Percentiles rank a stretch among this genome's conserved stretches.
Evolutionary conservation across 306 rosid genomes (phyloP).

Genomic region (Dicorynia guianensis): DNA sequence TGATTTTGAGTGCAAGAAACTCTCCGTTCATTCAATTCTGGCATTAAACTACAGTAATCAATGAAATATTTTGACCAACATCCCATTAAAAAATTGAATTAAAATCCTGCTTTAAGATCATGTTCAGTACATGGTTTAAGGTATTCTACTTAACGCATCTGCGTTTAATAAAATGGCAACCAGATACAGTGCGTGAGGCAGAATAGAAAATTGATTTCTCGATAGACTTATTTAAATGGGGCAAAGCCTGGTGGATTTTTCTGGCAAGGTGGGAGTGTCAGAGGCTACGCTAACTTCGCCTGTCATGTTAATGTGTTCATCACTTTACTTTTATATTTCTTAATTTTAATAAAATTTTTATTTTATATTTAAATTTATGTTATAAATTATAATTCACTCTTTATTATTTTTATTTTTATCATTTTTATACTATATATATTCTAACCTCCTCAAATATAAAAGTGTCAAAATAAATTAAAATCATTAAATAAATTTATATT

Average conservation of each 20-base stretch:
- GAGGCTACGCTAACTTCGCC: constrained; percentile 32
- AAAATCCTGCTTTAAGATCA: constrained; percentile 29
- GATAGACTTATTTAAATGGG: constrained; percentile 23
- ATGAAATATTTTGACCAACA: constrained; percentile 26
- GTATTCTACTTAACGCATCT: background rate
- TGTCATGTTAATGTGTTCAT: constrained; percentile 32
- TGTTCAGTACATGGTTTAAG: constrained; percentile 33
- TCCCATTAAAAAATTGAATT: background rate
- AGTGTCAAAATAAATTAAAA: no score
- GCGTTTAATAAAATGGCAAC: constrained; percentile 1
- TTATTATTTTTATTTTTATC: no score
- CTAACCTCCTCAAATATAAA: no score
- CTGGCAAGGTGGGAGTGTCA: constrained; percentile 63
- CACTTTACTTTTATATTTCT: no score
- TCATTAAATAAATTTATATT: no score
- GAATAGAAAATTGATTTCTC: constrained; percentile 26
- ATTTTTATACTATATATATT: no score
- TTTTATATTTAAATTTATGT: no score
- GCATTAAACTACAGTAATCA: background rate
- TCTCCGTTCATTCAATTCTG: background rate
- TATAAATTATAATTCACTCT: no score
- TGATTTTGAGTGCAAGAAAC: no score
- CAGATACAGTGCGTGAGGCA: constrained; percentile 33
- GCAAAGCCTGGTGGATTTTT: constrained; percentile 46
- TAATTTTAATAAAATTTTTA: no score